phyloP scores from a whole-genome alignment of 768 basidiomycete genomes.

The Leucocoprinus birnbaumii region DNA sequence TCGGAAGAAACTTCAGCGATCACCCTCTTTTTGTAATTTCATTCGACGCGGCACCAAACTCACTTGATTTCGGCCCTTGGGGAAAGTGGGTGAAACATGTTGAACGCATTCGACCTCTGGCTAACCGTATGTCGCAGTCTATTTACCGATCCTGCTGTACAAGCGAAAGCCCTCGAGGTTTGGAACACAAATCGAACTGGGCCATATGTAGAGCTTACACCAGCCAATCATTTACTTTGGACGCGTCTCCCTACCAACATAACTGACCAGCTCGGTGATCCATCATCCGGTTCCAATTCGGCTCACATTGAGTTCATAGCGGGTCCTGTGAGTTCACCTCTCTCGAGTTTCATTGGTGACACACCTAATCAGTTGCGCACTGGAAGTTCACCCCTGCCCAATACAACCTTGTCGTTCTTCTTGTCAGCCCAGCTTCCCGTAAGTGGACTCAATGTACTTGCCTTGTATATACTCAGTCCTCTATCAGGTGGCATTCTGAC shows the following conservation, averaged over 20 bases:
- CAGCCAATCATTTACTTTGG: slow-evolving; percentile 4
- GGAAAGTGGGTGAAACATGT: background rate
- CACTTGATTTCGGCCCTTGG: slow-evolving; percentile 11
- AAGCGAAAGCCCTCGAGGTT: slow-evolving; percentile 1
- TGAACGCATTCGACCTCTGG: background rate
- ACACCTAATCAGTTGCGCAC: background rate
- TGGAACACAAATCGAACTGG: slow-evolving; percentile 11
- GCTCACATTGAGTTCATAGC: slow-evolving; percentile 13
- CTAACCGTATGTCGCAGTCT: background rate
- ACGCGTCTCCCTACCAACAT: slow-evolving; percentile 11
- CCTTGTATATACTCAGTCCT: slow-evolving; percentile 2
- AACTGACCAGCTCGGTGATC: slow-evolving; percentile 3
- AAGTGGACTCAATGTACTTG: background rate
- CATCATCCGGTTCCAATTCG: slow-evolving; percentile 11
- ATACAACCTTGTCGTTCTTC: slow-evolving; percentile 15
- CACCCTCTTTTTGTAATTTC: slow-evolving; percentile 13
- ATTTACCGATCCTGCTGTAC: background rate
- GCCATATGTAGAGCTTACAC: background rate
- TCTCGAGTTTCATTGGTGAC: slow-evolving; percentile 2
- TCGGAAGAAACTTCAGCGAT: slow-evolving; percentile 27
- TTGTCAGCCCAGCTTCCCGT: slow-evolving; percentile 28
- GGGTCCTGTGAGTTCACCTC: background rate
- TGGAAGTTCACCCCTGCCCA: slow-evolving; percentile 17
- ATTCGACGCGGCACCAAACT: background rate
- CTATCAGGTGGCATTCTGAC: slow-evolving; percentile 14